These are phyloP conservation scores for Carallia brachiata DNA, from an alignment of 345 rosid species.

Conservation along the genomic window DNA sequence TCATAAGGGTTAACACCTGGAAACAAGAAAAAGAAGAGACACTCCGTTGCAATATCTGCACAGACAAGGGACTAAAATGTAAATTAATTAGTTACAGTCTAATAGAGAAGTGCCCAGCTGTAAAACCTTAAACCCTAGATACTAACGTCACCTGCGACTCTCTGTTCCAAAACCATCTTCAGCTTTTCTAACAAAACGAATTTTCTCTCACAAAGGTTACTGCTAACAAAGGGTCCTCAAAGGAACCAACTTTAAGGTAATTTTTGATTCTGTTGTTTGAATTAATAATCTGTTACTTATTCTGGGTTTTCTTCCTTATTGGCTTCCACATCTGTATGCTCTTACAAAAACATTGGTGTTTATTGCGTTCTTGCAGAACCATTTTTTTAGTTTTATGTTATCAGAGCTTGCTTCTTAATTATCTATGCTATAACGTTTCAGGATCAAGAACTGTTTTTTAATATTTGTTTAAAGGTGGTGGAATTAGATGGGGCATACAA, in stretches of 20 bases:
- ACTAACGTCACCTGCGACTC: slow-evolving; percentile 7
- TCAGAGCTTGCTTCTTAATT: background rate
- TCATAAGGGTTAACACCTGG: too few species aligned
- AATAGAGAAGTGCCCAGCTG: background rate
- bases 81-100: too few species aligned
- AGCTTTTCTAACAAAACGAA: background rate
- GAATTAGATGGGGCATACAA: slow-evolving; percentile 41
- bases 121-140: slow-evolving; percentile 20
- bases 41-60: background rate
- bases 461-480: background rate
- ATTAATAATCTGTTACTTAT: background rate
- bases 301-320: background rate
- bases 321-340: too few species aligned
- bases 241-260: too few species aligned
- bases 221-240: too few species aligned
- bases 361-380: background rate
- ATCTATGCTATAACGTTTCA: background rate
- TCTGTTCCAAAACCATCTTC: background rate
- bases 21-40: too few species aligned
- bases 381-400: background rate
- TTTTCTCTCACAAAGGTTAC: background rate
- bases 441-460: background rate
- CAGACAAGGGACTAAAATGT: background rate
- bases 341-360: background rate
- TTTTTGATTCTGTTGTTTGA: background rate